Percentiles rank a stretch among this genome's conserved stretches.
These are phyloP conservation scores for Excoecaria cochinchinensis DNA, from an alignment of 345 rosid species.

Conservation along the genomic window DNA sequence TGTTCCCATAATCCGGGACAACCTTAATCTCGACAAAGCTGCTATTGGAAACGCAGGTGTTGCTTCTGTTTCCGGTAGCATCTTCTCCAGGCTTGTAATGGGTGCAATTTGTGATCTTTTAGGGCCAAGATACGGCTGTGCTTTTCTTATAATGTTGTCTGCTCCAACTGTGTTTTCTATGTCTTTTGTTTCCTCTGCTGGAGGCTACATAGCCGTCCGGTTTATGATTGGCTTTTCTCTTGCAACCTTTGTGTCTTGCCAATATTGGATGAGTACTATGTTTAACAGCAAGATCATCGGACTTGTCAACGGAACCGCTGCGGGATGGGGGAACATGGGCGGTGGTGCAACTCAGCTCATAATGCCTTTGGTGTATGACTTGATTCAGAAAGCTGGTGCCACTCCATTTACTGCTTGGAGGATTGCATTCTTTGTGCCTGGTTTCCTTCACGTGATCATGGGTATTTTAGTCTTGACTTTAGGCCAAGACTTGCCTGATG, in stretches of 20 bases:
- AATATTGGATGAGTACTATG: constrained; percentile 98
- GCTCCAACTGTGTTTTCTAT: constrained; percentile 89
- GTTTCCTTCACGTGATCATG: constrained; percentile 63
- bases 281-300: constrained; percentile 85
- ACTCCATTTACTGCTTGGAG: constrained; percentile 91
- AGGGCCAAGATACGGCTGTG: constrained; percentile 89
- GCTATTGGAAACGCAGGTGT: constrained; percentile 86
- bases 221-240: constrained; percentile 96
- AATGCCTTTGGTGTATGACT: constrained; percentile 79
- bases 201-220: constrained; percentile 68
- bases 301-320: constrained; percentile 84
- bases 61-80: constrained; percentile 89
- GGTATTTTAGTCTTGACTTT: constrained; percentile 71
- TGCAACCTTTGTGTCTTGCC: constrained; percentile 89
- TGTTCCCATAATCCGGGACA: constrained; percentile 80
- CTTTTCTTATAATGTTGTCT: constrained; percentile 68
- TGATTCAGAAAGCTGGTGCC: constrained; percentile 48
- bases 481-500: constrained; percentile 94
- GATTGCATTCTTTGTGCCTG: constrained; percentile 81
- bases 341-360: constrained; percentile 86
- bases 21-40: constrained; percentile 60
- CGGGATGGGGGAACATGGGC: constrained; percentile 97
- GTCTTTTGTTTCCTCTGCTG: constrained; percentile 60
- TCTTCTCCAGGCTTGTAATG: constrained; percentile 90
- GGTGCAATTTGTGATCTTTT: constrained; percentile 81